Evolutionary conservation across 1,284 basidiomycete species (phyloP), one percentile per base, ranked within the genome.

Genomic region (Ustilago cynodontis): DNA sequence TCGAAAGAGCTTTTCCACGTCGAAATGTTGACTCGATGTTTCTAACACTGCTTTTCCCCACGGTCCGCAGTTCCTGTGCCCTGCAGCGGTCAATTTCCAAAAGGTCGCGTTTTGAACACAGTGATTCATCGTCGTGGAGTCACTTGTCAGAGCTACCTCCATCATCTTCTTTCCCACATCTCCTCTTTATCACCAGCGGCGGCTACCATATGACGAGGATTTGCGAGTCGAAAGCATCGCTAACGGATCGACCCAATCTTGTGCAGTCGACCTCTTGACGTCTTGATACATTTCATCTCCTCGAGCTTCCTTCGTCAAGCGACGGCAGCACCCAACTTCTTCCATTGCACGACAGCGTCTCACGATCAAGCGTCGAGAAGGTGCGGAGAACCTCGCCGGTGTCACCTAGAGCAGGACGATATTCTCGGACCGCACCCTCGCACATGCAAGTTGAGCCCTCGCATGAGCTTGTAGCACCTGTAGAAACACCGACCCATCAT

Each of bases 381-480:
- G 7, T 43, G 41, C 41, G n/a, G n/a, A n/a, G n/a, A n/a, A n/a
- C n/a, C n/a, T n/a, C n/a, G n/a, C n/a, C n/a, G n/a, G n/a, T n/a
- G n/a, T n/a, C n/a, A n/a, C n/a, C 13, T 18, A 7, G 8, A 29
- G 5, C 28, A 31, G 24, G 22, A 8, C 43, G 43, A 33, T 5
- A 33, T 5, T 5, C 11, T 11, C 31, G 5, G 11, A 33, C 31
- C 31, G 11, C 31, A 33, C 11, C 31, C 31, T 18, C 24, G 24
- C 16, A 11, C 14, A 11, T 26, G 20, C 47, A 47, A n/a, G 9
- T 14, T 47, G 3, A 29, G 24, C 16, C 37, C 47, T 57, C 63
- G 55, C 33, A 71, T 71, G 69, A 16, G 22, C 59, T 59, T 26
- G 31, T 60, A 64, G 39, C 43, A 60, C 7, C 20, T n/a, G n/a